phyloP scores from a whole-genome alignment of 371 early-diverging fungal genomes.

The Sporodiniella umbellata region DNA sequence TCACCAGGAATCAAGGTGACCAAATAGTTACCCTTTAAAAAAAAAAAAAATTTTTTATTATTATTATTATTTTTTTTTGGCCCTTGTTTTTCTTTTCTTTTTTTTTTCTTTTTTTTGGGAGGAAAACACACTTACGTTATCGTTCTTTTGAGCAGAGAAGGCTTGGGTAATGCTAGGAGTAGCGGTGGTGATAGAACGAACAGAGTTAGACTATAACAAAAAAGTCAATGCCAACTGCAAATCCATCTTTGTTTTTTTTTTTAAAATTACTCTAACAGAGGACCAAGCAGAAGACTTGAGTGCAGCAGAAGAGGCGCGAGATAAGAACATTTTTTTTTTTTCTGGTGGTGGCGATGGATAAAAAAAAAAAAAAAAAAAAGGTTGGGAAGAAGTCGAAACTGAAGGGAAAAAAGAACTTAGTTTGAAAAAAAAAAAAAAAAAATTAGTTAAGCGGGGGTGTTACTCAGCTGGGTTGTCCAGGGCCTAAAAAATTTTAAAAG shows the following conservation, averaged over 20 bases:
- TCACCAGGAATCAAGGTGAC: conserved; percentile 98
- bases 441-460: conserved; percentile 22
- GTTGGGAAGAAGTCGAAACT: conserved; percentile 16
- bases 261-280: conserved; percentile 22
- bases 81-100: neutral
- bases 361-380: too few species aligned
- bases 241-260: neutral
- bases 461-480: conserved; percentile 3
- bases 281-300: conserved; percentile 31
- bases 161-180: conserved; percentile 59
- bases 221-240: too few species aligned
- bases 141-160: conserved; percentile 63
- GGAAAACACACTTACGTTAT: conserved; percentile 55
- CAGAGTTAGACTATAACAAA: conserved; percentile 32
- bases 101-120: neutral
- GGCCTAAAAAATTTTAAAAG: neutral
- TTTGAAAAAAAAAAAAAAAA: conserved; percentile 9
- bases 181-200: conserved; percentile 54
- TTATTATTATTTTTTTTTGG: neutral
- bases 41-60: neutral
- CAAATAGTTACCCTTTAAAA: conserved; percentile 67
- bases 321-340: conserved; percentile 33
- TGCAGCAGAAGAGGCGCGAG: conserved; percentile 32
- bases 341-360: too few species aligned
- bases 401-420: conserved; percentile 17